Base-by-base conservation (phyloP, 352 stramenopile genomes). In the Phytophthora multivora region DNA sequence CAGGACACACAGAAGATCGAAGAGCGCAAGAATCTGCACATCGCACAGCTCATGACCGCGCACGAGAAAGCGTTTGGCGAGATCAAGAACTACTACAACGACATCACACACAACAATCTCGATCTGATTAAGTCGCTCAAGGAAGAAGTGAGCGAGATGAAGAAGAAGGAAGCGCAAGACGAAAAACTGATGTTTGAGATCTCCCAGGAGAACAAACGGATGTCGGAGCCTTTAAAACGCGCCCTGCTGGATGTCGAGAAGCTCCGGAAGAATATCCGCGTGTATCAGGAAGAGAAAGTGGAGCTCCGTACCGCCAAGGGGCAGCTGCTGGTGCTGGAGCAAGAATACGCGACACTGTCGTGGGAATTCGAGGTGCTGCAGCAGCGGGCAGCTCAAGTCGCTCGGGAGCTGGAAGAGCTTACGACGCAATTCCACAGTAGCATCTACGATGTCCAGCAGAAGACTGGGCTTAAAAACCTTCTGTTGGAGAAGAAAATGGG, bases 11-110 rank as follows among this genome's bases (percentile, higher is more conserved):
- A 79, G 35, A 74, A 75, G 18, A 98, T 98, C 31, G 94, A 98
- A 62, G 89, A 98, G 64, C 73, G 77, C 41, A 98, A 98, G 67
- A 95, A 98, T 69, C 57, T 81, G 42, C 93, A 98, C 63, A 98
- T 98, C 41, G 86, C 91, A 13, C 70, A 86, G 51, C 81, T 98
- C 50, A 98, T 98, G 91, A 86, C 88, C 12, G 80, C 82, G 2
- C 95, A 98, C 63, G 89, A 98, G 61, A 96, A 98, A 58, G 92
- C 92, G 5, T 98, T 98, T 66, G 80, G 82, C 1, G 95, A 98
- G 62, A 98, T 98, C 74, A 98, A 98, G 61, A 97, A 96, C 54
- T 98, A 98, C 76, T 98, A 98, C 88, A 98, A 97, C 70, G 93
- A 98, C 60, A 98, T 98, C 59, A 98, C 93, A 36, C 95, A 98